Evolutionary conservation across 2,329 filamentous ascomycete genomes (phyloP), one percentile per base, ranked within the genome.

Genomic region (Periglandula ipomoeae): DNA sequence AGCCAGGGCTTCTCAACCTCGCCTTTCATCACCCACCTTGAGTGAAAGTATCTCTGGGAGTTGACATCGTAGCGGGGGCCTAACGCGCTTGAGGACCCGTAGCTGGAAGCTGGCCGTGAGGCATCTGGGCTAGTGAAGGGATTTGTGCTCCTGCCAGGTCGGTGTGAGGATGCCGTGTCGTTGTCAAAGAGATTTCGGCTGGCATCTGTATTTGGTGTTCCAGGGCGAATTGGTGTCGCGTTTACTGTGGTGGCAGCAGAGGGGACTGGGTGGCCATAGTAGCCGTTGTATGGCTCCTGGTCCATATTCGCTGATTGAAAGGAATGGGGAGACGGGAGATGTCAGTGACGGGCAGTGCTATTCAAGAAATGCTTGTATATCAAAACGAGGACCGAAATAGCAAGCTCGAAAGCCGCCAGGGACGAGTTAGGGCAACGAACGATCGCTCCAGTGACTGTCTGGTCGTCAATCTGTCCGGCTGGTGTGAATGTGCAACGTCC

Each of bases 1-100:
- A 85, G 67, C 88, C 88, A 93, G 11, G 87, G 85, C 68, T 87
- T 84, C 62, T 89, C 83, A 3, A 87, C 66, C 44, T 87, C 79
- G 38, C 79, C 85, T 62, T 88, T 87, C 61, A 75, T 78, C 30
- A 91, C 77, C 52, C 85, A 72, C 50, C 85, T 74, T 17, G 85
- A 89, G 65, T 83, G 83, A 61, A 90, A 91, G 67, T 84, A 89
- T 47, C 74, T 70, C 56, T 72, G 69, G 17, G 64, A 56, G 23
- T 65, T 64, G 42, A 69, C 65, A 15, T 70, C 65, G 34, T 66
- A 63, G 17, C 61, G 62, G 19, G 58, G 58, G 15, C 62, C 64
- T 27, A 68, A 50, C 1, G 64, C 68, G 47, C 69, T 72, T 13
- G 69, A 70, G 37, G 71, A 70, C 40, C 65, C 73, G 47, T 70